Percentiles rank a stretch among this genome's conserved stretches.
Evolutionary conservation across 345 rosid species (phyloP).

Genomic region (Linum lewisii): DNA sequence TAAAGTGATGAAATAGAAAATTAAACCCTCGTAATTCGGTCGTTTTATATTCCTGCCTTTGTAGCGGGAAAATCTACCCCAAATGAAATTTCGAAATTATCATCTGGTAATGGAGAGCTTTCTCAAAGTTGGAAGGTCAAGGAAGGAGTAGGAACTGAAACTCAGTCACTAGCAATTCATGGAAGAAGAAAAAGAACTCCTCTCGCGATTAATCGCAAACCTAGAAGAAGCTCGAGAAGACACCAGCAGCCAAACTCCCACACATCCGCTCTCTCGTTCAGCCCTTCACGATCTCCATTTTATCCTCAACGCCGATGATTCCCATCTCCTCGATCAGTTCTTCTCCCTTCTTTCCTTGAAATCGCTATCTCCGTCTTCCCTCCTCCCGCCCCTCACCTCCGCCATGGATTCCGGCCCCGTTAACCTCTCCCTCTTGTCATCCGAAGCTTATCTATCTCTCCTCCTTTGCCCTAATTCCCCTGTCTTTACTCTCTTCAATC

Average conservation of each 20-base stretch:
- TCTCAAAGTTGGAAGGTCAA: no score
- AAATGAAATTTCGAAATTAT: no score
- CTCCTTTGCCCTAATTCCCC: constrained; percentile 60
- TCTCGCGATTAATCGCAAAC: constrained; percentile 11
- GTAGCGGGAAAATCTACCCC: no score
- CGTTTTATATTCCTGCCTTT: no score
- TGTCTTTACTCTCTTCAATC: constrained; percentile 70
- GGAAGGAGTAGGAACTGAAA: no score
- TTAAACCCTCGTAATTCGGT: no score
- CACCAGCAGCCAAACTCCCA: background rate
- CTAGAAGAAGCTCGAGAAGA: constrained; percentile 11
- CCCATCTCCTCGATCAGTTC: constrained; percentile 36
- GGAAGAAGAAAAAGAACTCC: constrained; percentile 3
- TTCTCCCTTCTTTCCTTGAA: constrained; percentile 38
- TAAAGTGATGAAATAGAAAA: no score
- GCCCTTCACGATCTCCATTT: constrained; percentile 46
- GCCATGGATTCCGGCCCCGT: constrained; percentile 52
- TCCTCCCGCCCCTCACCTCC: constrained; percentile 39
- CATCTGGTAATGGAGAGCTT: no score
- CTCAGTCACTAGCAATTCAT: background rate
- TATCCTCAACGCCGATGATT: constrained; percentile 36
- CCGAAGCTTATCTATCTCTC: constrained; percentile 49
- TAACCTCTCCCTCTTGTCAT: constrained; percentile 38
- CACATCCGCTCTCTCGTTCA: constrained; percentile 21
- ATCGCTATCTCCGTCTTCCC: constrained; percentile 33